Evolutionary conservation across 2,329 filamentous ascomycete genomes (phyloP).

Genomic region (Phialophora macrospora): DNA sequence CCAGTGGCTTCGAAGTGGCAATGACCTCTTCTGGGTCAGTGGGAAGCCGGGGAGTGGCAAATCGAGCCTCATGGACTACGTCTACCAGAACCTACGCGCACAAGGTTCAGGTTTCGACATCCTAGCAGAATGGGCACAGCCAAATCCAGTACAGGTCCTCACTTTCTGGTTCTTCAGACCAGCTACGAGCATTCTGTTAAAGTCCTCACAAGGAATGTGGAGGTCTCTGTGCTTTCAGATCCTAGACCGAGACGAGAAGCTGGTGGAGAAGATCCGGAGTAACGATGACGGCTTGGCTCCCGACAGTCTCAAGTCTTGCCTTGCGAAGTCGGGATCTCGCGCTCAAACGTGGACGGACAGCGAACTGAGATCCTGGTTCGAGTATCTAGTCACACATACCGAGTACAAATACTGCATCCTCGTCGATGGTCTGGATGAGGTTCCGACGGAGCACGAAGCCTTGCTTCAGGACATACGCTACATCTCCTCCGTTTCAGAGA

Average conservation of each 20-base stretch:
- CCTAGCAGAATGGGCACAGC: constrained; percentile 20
- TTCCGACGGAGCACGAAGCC: not conserved
- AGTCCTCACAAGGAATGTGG: constrained; percentile 25
- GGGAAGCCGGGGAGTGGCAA: constrained; percentile 40
- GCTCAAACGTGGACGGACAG: constrained; percentile 17
- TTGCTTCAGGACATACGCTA: not conserved
- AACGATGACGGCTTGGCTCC: constrained; percentile 3
- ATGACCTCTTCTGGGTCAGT: constrained; percentile 35
- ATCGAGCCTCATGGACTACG: constrained; percentile 37
- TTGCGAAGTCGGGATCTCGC: constrained; percentile 9
- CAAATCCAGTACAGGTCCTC: constrained; percentile 12
- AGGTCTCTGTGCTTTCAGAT: constrained; percentile 25
- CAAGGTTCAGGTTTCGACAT: not conserved
- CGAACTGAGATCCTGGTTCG: constrained; percentile 22
- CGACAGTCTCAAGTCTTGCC: constrained; percentile 13
- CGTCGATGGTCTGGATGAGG: constrained; percentile 26
- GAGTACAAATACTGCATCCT: constrained; percentile 9
- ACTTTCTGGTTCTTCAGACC: constrained; percentile 28
- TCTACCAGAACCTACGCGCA: constrained; percentile 19
- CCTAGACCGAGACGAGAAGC: constrained; percentile 4
- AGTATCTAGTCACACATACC: constrained; percentile 10
- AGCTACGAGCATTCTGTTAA: constrained; percentile 17
- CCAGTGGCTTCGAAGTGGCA: constrained; percentile 14
- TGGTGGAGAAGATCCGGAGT: constrained; percentile 8
- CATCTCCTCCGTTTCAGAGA: constrained; percentile 6